These are phyloP conservation scores for Phaeosphaeriaceae sp. DNA, from an alignment of 2,329 filamentous ascomycete genomes.

Conservation along the genomic window DNA sequence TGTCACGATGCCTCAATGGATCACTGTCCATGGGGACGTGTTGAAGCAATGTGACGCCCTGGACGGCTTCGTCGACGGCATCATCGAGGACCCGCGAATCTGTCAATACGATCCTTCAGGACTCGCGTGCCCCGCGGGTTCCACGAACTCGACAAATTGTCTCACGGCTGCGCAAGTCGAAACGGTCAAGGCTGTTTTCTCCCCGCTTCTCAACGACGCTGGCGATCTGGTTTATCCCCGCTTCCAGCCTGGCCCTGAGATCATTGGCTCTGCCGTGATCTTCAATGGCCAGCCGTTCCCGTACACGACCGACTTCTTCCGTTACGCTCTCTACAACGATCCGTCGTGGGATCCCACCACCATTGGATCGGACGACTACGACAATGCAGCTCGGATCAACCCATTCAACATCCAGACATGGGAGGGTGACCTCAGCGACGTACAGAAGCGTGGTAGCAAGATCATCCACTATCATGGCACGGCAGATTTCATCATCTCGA, in stretches of 20 bases:
- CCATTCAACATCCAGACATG: conserved; percentile 50
- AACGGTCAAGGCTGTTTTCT: conserved; percentile 53
- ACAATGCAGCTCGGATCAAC: conserved; percentile 45
- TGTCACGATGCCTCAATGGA: conserved; percentile 50
- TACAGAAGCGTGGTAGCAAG: conserved; percentile 52
- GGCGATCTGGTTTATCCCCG: conserved; percentile 59
- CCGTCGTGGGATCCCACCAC: conserved; percentile 51
- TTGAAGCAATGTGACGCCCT: conserved; percentile 59
- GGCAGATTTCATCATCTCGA: conserved; percentile 54
- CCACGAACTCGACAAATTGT: conserved; percentile 48
- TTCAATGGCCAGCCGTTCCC: conserved; percentile 52
- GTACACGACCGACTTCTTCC: conserved; percentile 58
- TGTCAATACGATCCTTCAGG: conserved; percentile 53
- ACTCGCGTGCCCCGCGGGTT: conserved; percentile 43
- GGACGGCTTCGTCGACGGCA: conserved; percentile 58
- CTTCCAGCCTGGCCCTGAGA: conserved; percentile 58
- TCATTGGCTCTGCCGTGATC: conserved; percentile 45
- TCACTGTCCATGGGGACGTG: conserved; percentile 49
- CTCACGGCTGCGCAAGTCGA: conserved; percentile 54
- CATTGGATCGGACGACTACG: conserved; percentile 52
- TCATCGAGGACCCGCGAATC: conserved; percentile 55
- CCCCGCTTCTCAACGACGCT: conserved; percentile 50
- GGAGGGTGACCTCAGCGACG: conserved; percentile 49
- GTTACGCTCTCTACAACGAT: conserved; percentile 57
- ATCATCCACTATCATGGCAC: conserved; percentile 57